phyloP scores from a whole-genome alignment of 2,329 filamentous ascomycete species.

The Fusarium penzigii region DNA sequence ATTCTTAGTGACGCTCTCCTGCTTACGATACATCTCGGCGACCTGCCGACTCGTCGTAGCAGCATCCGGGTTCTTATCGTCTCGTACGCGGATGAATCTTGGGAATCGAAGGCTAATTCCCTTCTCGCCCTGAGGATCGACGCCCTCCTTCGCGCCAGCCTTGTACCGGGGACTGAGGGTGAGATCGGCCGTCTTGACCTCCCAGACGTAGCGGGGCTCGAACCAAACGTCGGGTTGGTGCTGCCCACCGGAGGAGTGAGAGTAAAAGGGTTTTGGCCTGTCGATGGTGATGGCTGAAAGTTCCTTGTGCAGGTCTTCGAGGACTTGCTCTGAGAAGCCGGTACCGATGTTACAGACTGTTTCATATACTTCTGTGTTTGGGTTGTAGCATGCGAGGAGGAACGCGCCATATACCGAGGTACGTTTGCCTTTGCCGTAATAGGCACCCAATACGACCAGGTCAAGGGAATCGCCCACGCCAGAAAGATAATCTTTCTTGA shows the following conservation, averaged over 20 bases:
- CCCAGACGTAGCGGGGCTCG: conserved; percentile 92
- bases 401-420: conserved; percentile 96
- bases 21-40: conserved; percentile 94
- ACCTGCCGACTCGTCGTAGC: conserved; percentile 84
- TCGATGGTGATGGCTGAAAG: conserved; percentile 82
- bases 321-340: conserved; percentile 89
- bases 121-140: conserved; percentile 69
- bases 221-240: conserved; percentile 99
- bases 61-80: conserved; percentile 94
- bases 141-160: conserved; percentile 80
- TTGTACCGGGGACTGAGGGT: conserved; percentile 92
- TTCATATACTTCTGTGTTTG: conserved; percentile 78
- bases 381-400: conserved; percentile 90
- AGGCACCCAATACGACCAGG: conserved; percentile 92
- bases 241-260: conserved; percentile 78
- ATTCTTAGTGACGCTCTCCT: conserved; percentile 85
- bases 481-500: conserved; percentile 97
- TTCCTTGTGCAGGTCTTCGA: conserved; percentile 80
- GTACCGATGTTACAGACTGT: conserved; percentile 98
- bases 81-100: conserved; percentile 84
- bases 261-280: conserved; percentile 90
- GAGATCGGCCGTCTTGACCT: conserved; percentile 94
- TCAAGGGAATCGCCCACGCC: conserved; percentile 95
- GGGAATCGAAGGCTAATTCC: conserved; percentile 92
- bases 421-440: conserved; percentile 92